Conservation (phyloP, 108 stramenopile species). For the Skeletonema tropicum region DNA sequence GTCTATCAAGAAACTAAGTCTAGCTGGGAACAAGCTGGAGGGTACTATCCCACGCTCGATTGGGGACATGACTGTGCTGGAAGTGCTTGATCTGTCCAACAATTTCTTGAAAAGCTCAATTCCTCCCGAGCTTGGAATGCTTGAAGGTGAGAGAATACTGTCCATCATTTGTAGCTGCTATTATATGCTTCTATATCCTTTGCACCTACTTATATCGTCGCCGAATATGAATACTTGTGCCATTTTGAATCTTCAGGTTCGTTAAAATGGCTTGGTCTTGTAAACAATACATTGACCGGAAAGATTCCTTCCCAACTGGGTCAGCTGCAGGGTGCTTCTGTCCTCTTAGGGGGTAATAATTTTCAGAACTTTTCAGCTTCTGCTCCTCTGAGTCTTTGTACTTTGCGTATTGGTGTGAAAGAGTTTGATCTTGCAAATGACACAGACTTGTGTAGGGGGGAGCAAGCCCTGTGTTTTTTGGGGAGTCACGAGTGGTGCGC, state of each 20-base stretch:
- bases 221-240: too few species aligned
- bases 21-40: neutral
- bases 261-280: neutral
- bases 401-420: neutral
- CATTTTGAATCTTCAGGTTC: conserved; percentile 14
- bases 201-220: too few species aligned
- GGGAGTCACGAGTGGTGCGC: too few species aligned
- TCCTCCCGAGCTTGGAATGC: neutral
- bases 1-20: neutral
- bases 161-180: too few species aligned
- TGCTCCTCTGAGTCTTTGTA: conserved; percentile 3
- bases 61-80: neutral
- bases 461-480: too few species aligned
- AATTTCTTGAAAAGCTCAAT: neutral
- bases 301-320: neutral
- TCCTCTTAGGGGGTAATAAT: too few species aligned
- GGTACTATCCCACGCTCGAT: neutral
- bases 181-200: too few species aligned
- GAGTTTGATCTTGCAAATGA: conserved; percentile 3
- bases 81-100: neutral
- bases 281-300: neutral
- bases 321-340: neutral
- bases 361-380: too few species aligned
- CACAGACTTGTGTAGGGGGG: neutral
- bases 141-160: too few species aligned